Evolutionary conservation across 2,329 filamentous ascomycete genomes (phyloP).

Genomic region (Hypoxylon sp.): DNA sequence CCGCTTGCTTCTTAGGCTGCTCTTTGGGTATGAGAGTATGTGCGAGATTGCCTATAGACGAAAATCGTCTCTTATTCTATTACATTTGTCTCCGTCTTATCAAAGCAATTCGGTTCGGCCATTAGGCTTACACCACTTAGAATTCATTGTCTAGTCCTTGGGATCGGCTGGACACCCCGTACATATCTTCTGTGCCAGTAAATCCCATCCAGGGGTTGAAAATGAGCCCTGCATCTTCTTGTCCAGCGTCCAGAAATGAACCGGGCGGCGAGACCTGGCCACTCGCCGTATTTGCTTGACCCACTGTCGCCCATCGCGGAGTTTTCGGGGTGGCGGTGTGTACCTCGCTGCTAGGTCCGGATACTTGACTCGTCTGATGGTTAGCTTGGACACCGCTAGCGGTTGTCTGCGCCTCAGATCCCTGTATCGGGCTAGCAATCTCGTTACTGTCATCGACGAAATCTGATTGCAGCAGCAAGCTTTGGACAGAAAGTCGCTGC

Average conservation of each 20-base stretch:
- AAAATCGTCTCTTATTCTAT: background rate
- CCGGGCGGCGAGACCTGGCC: conserved; percentile 22
- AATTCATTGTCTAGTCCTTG: conserved; percentile 46
- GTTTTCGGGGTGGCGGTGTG: background rate
- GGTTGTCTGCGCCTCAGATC: conserved; percentile 43
- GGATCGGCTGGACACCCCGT: conserved; percentile 37
- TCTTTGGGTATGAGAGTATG: background rate
- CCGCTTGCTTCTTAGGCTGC: background rate
- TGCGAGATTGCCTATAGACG: background rate
- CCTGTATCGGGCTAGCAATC: conserved; percentile 39
- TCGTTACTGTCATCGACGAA: conserved; percentile 58
- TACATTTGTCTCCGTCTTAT: background rate
- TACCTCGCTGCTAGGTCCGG: conserved; percentile 1
- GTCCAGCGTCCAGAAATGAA: conserved; percentile 41
- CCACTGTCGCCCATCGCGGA: conserved; percentile 15
- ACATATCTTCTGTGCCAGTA: conserved; percentile 47
- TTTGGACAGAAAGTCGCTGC: conserved; percentile 58
- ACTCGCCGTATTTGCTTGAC: background rate
- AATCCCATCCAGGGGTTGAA: conserved; percentile 52
- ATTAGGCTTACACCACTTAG: conserved; percentile 22
- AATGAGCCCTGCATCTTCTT: conserved; percentile 47
- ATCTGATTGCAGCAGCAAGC: conserved; percentile 56
- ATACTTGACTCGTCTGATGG: background rate
- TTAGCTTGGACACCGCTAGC: background rate
- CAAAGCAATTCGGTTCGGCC: background rate